Conservation (phyloP, 164 flowering plant species). For the Euptelea pleiosperma region DNA sequence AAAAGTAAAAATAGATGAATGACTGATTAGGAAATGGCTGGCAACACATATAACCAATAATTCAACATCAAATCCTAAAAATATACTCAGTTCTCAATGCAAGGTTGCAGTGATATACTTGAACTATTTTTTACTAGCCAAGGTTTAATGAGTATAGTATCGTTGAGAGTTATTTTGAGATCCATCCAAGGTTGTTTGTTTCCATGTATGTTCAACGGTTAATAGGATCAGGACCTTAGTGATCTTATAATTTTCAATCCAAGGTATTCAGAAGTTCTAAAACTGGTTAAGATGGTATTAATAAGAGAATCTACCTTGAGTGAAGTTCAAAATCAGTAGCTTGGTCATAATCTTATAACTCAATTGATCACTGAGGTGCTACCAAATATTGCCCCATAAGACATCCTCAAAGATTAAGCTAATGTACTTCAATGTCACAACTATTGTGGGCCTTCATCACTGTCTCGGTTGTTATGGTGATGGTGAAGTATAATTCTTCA, state of each 20-base stretch:
- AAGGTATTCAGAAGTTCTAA: no score
- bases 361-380: background rate
- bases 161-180: background rate
- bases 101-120: background rate
- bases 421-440: background rate
- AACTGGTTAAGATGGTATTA: no score
- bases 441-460: background rate
- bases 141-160: background rate
- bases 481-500: no score
- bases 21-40: no score
- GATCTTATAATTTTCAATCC: no score
- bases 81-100: background rate
- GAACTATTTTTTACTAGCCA: background rate
- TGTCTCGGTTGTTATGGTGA: no score
- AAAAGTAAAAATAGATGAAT: no score
- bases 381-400: background rate
- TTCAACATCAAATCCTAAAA: background rate
- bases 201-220: background rate
- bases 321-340: background rate
- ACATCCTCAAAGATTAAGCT: background rate
- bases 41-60: no score
- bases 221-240: no score
- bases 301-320: background rate
- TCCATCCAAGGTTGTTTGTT: background rate
- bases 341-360: background rate